These are phyloP conservation scores for Rhizopogon vesiculosus DNA, from an alignment of 768 basidiomycete species.

Conservation along the genomic window DNA sequence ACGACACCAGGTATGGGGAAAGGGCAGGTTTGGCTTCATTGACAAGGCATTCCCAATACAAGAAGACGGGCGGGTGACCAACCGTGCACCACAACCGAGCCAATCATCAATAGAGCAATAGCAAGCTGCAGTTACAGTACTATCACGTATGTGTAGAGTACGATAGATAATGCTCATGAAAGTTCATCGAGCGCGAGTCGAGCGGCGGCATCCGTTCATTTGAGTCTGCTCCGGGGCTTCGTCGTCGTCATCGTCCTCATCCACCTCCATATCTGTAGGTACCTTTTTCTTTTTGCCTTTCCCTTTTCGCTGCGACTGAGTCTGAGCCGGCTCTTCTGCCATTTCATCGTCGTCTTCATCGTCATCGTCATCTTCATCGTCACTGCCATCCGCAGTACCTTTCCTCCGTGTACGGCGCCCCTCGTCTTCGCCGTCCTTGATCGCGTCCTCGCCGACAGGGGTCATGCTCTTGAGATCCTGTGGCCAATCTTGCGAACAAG, in stretches of 20 bases:
- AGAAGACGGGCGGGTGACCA: conserved; percentile 42
- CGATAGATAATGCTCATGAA: conserved; percentile 6
- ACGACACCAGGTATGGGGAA: conserved; percentile 78
- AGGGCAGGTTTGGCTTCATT: conserved; percentile 83
- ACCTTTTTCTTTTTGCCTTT: conserved; percentile 21
- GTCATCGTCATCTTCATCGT: conserved; percentile 42
- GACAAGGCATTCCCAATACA: conserved; percentile 32
- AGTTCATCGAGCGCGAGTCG: conserved; percentile 13
- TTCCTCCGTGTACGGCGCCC: conserved; percentile 31
- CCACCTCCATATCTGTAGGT: conserved; percentile 37
- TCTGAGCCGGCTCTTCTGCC: conserved; percentile 21
- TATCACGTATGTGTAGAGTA: conserved; percentile 11
- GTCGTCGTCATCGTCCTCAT: conserved; percentile 29
- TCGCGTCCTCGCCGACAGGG: conserved; percentile 67
- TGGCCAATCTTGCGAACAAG: conserved; percentile 61
- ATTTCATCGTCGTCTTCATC: conserved; percentile 31
- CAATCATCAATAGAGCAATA: conserved; percentile 21
- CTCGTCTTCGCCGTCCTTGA: conserved; percentile 53
- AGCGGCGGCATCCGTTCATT: conserved; percentile 14
- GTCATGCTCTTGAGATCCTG: conserved; percentile 40
- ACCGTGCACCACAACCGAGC: not conserved
- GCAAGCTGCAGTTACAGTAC: conserved; percentile 13
- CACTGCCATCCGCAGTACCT: conserved; percentile 29
- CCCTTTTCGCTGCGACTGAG: conserved; percentile 19
- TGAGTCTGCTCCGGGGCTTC: conserved; percentile 17